Conservation (phyloP, 345 rosid genomes). For the Eucalyptus sp. region DNA sequence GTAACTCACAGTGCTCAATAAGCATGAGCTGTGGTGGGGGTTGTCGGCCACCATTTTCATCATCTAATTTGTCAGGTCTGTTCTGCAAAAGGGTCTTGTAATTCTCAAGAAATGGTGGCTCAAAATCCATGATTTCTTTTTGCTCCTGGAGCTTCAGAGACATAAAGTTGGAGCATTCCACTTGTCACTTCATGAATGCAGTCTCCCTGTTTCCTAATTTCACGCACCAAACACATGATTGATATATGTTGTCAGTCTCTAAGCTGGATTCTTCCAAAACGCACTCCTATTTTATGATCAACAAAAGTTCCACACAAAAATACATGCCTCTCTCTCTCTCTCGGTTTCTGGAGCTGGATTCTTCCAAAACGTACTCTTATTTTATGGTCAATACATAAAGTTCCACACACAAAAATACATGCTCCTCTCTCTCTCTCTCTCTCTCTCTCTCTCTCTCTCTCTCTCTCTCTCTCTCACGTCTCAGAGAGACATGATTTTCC, state of each 20-base stretch:
- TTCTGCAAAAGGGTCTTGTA: constrained; percentile 4
- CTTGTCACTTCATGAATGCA: not conserved
- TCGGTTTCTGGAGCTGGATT: not conserved
- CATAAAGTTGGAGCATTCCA: not conserved
- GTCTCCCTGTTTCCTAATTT: not conserved
- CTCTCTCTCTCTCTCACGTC: not conserved
- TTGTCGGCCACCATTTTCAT: not conserved
- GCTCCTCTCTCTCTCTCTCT: not conserved
- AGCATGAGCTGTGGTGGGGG: not conserved
- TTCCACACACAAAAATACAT: not conserved
- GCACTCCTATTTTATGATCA: too few relatives aligned
- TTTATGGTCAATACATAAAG: not conserved
- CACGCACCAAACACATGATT: not conserved
- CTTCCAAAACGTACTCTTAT: not conserved
- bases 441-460: not conserved
- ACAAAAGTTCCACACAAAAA: not conserved
- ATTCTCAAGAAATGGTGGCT: constrained; percentile 18
- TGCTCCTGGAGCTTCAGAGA: not conserved
- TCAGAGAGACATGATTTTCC: not conserved
- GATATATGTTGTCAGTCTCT: not conserved
- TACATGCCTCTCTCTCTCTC: too few relatives aligned
- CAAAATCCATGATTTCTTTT: not conserved
- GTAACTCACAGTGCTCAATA: constrained; percentile 23
- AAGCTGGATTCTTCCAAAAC: not conserved
- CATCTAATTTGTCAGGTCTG: not conserved